Evolutionary conservation across 139 green algal genomes (phyloP), one percentile per base, ranked within the genome.

Genomic region (Closterium sp.): DNA sequence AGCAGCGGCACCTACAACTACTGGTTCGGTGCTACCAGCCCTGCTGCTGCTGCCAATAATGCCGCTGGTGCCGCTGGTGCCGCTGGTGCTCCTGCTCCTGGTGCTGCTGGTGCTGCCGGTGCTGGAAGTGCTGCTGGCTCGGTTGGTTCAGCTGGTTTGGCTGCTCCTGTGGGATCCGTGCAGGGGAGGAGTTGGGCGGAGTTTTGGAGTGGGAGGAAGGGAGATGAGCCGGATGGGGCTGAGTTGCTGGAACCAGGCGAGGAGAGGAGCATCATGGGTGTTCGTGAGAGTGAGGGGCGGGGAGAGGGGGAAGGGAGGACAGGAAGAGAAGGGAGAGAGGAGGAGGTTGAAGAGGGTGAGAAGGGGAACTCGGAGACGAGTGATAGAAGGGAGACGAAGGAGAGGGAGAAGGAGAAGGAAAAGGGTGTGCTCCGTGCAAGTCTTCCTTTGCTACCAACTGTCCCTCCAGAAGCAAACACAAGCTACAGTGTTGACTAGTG

Each of bases 321-420:
- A 79, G 62, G n/a, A n/a, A n/a, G n/a, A n/a, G n/a, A n/a, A n/a
- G n/a, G 62, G 62, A 62, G 88, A 90, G 88, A 31, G 87, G n/a
- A 86, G n/a, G 88, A 90, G 29, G 88, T 29, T 50, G 88, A 85
- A 10, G 88, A 0, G 17, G 13, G 31, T 34, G 31, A 34, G 13
- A 17, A 30, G 88, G 87, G 30, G 88, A 90, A 90, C 28, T 21
- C 38, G 10, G 28, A 87, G 28, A 9, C 38, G 28, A 90, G 28
- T 50, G 28, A 86, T 28, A 62, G 70, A 62, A 10, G 30, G 13
- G 28, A 29, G 28, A 3, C 17, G 88, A n/a, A n/a, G n/a, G 70
- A 31, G 88, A 86, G 24, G 88, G 70, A 21, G 29, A 85, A 31
- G 87, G 70, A 70, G 87, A 90, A 11, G 87, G 70, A 90, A 28